Conservation (phyloP, 768 basidiomycete genomes). For the Lentinula boryana region DNA sequence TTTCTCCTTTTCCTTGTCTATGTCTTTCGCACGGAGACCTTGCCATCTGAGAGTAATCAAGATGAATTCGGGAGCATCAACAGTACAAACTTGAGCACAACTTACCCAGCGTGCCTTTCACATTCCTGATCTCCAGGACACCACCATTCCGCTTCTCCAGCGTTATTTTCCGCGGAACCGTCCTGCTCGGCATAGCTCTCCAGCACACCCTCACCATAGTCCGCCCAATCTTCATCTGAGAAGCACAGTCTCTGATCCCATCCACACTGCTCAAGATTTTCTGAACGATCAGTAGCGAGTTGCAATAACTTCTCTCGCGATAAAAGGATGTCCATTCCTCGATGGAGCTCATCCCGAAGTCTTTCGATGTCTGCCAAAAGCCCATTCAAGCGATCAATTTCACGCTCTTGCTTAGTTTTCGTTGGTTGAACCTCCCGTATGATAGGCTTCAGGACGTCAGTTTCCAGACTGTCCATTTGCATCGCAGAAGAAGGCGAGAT, state of each 20-base stretch:
- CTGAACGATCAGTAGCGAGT: slow-evolving; percentile 62
- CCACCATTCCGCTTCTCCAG: slow-evolving; percentile 61
- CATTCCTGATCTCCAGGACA: slow-evolving; percentile 72
- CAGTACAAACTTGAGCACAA: slow-evolving; percentile 7
- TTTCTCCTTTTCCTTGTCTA: slow-evolving; percentile 69
- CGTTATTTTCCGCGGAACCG: slow-evolving; percentile 29
- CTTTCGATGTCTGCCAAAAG: slow-evolving; percentile 52
- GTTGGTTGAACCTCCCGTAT: slow-evolving; percentile 22
- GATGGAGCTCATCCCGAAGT: slow-evolving; percentile 59
- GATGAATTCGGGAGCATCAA: slow-evolving; percentile 1
- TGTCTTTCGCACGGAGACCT: slow-evolving; percentile 64
- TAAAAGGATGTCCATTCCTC: slow-evolving; percentile 59
- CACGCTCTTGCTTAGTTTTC: slow-evolving; percentile 48
- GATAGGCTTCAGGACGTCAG: slow-evolving; percentile 8
- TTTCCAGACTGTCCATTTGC: slow-evolving; percentile 12
- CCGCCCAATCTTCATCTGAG: slow-evolving; percentile 75
- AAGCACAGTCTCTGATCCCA: slow-evolving; percentile 86
- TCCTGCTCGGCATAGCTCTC: slow-evolving; percentile 60
- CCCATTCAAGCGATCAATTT: slow-evolving; percentile 45
- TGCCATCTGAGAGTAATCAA: slow-evolving; percentile 55
- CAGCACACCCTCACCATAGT: slow-evolving; percentile 59
- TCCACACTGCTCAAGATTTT: slow-evolving; percentile 67
- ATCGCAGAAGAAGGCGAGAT: slow-evolving; percentile 19
- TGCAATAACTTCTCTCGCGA: slow-evolving; percentile 69
- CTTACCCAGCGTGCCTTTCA: slow-evolving; percentile 73